Percentiles rank a stretch among this genome's conserved stretches.
Evolutionary conservation across 228 moss, liverwort and hornwort species (phyloP).

Genomic region (Sphagnum magellanicum): DNA sequence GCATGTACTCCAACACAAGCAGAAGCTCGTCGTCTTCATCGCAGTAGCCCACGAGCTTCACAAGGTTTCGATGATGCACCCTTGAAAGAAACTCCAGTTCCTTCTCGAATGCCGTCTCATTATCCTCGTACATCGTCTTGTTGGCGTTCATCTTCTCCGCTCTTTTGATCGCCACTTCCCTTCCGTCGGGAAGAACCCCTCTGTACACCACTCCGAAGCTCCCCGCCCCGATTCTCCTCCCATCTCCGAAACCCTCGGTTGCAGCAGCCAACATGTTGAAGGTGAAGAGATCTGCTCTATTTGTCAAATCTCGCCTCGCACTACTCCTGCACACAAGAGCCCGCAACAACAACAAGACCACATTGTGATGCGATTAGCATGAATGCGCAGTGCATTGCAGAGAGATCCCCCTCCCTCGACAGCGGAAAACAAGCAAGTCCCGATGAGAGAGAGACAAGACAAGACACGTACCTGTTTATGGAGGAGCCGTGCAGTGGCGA

Average conservation of each 20-base stretch:
- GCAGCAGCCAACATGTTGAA: constrained; percentile 6
- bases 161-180: constrained; percentile 23
- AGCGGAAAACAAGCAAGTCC: background rate
- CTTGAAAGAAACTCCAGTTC: constrained; percentile 60
- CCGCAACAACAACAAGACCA: background rate
- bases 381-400: background rate
- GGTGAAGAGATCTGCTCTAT: constrained; percentile 10
- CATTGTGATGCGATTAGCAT: background rate
- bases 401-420: background rate
- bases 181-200: constrained; percentile 17
- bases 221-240: constrained; percentile 17
- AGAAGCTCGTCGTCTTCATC: constrained; percentile 55
- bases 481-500: too few species aligned
- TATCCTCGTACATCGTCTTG: constrained; percentile 7
- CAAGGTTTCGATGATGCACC: constrained; percentile 77
- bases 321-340: background rate
- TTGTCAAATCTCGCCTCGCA: background rate
- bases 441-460: too few species aligned
- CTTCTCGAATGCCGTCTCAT: constrained; percentile 10
- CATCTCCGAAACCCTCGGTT: constrained; percentile 9
- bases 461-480: too few species aligned
- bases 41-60: constrained; percentile 67
- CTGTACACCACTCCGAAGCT: constrained; percentile 19
- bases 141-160: constrained; percentile 5
- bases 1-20: constrained; percentile 77